Conservation (phyloP, 2,329 filamentous ascomycete species). For the Talaromyces sp. region DNA sequence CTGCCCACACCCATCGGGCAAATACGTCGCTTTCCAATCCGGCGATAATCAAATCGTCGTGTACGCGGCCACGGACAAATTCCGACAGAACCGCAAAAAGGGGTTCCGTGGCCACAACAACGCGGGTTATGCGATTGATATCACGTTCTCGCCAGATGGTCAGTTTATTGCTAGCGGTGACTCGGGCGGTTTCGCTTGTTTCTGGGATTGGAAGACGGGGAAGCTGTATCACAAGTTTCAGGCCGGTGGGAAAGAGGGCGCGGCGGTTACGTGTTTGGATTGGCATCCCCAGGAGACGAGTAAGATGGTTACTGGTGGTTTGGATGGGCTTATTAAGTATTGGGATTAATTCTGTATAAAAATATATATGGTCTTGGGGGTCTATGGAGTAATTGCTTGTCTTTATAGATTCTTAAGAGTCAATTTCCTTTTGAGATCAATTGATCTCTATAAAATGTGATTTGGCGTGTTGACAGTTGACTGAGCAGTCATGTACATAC, state of each 20-base stretch:
- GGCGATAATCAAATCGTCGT: conserved; percentile 96
- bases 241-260: conserved; percentile 61
- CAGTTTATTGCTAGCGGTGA: conserved; percentile 87
- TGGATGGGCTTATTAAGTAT: conserved; percentile 83
- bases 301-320: conserved; percentile 83
- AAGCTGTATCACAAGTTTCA: conserved; percentile 98
- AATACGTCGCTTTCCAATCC: conserved; percentile 89
- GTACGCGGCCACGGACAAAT: conserved; percentile 89
- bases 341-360: conserved; percentile 63
- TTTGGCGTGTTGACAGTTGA: too few species aligned
- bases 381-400: too few species aligned
- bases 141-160: conserved; percentile 83
- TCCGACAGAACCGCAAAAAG: conserved; percentile 97
- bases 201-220: conserved; percentile 99
- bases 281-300: conserved; percentile 98
- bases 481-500: too few species aligned
- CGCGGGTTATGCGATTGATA: conserved; percentile 84
- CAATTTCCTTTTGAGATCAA: too few species aligned
- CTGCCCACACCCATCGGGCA: conserved; percentile 77
- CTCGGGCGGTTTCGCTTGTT: conserved; percentile 81
- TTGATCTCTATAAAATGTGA: too few species aligned
- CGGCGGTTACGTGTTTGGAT: conserved; percentile 75
- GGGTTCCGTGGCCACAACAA: conserved; percentile 94
- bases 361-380: too few species aligned
- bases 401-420: too few species aligned